Conservation (phyloP, 352 stramenopile genomes). For the Elongisporangium prolatum region DNA sequence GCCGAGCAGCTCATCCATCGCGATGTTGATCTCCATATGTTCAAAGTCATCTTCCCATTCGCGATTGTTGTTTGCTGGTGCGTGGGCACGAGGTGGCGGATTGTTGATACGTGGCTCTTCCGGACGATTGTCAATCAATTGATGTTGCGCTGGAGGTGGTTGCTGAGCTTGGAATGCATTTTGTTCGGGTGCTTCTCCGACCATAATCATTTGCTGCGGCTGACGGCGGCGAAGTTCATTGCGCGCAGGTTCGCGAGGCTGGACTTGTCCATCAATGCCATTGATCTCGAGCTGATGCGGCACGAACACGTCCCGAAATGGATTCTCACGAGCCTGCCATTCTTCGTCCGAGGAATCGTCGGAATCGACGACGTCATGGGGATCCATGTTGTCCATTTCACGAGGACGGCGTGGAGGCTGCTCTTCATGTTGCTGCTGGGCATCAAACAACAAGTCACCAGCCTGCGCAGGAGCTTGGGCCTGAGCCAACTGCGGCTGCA, state of each 20-base stretch:
- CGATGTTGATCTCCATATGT: conserved; percentile 94
- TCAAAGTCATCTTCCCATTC: conserved; percentile 88
- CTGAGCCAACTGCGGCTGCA: background rate
- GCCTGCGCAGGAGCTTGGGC: background rate
- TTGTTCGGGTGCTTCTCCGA: conserved; percentile 6
- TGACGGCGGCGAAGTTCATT: conserved; percentile 41
- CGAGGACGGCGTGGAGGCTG: conserved; percentile 30
- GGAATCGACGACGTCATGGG: conserved; percentile 17
- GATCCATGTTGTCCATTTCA: conserved; percentile 31
- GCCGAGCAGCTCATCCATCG: conserved; percentile 96
- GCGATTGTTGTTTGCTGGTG: conserved; percentile 38
- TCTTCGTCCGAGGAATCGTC: conserved; percentile 60
- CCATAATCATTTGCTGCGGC: conserved; percentile 6
- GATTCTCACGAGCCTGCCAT: conserved; percentile 26
- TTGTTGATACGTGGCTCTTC: conserved; percentile 18
- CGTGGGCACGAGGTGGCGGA: conserved; percentile 5
- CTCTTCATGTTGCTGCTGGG: conserved; percentile 15
- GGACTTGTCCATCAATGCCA: conserved; percentile 13
- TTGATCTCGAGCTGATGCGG: conserved; percentile 25
- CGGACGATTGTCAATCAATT: conserved; percentile 1
- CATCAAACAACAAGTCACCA: conserved; percentile 10
- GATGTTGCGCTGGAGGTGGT: conserved; percentile 3
- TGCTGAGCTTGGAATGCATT: conserved; percentile 3
- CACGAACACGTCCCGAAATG: conserved; percentile 39
- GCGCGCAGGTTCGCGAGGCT: conserved; percentile 17